Evolutionary conservation across 2,329 filamentous ascomycete genomes (phyloP).

Genomic region (Pestalotiopsis sp.): DNA sequence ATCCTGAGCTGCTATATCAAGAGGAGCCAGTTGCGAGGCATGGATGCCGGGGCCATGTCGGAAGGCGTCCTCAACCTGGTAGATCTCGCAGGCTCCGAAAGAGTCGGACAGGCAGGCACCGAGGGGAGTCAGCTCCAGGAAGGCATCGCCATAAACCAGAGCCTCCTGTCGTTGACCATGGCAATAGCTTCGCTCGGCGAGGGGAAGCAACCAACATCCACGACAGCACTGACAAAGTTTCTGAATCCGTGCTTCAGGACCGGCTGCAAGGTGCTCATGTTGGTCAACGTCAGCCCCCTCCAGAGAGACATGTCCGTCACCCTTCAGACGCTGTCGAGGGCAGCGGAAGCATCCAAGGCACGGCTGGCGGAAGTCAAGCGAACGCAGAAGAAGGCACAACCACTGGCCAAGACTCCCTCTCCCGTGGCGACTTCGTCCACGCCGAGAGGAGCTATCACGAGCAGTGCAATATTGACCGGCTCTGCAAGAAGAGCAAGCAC

Average conservation of each 20-base stretch:
- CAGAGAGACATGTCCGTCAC: conserved; percentile 70
- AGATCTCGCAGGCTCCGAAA: conserved; percentile 91
- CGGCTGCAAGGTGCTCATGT: conserved; percentile 96
- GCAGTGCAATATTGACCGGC: not conserved
- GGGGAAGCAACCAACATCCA: conserved; percentile 84
- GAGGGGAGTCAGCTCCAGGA: conserved; percentile 86
- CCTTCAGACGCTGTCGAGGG: conserved; percentile 23
- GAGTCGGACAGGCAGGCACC: conserved; percentile 77
- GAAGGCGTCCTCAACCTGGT: conserved; percentile 92
- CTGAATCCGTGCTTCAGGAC: conserved; percentile 90
- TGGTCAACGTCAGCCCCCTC: conserved; percentile 92
- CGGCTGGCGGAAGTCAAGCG: conserved; percentile 15
- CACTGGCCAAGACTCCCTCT: not conserved
- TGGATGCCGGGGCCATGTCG: conserved; percentile 74
- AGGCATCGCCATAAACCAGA: conserved; percentile 96
- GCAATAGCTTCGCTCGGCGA: conserved; percentile 88
- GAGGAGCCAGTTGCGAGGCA: conserved; percentile 44
- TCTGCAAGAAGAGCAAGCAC: not conserved
- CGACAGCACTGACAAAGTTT: conserved; percentile 91
- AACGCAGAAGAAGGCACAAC: not conserved
- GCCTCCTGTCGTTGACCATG: conserved; percentile 86
- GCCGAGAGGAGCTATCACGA: not conserved
- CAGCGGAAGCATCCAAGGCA: conserved; percentile 22
- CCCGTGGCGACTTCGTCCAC: not conserved
- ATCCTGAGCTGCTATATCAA: conserved; percentile 66